Evolutionary conservation across 768 basidiomycete species (phyloP), one percentile per base, ranked within the genome.

Genomic region (Exidia glandulosa): DNA sequence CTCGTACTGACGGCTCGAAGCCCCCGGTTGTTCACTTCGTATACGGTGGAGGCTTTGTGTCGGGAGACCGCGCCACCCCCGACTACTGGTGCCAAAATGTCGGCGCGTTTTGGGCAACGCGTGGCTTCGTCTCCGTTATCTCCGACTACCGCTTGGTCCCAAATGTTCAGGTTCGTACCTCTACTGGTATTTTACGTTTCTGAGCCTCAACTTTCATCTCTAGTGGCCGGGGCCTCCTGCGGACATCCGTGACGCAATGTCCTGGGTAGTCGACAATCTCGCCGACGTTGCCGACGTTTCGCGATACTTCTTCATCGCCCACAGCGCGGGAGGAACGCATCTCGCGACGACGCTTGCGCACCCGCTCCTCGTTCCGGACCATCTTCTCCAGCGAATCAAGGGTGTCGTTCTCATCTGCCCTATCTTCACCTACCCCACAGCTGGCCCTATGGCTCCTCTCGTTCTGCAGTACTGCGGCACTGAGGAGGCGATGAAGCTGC

Each of bases 311-410:
- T 52, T 86, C 41, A 71, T 81, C 69, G 82, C 78, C 0, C 85
- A 87, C 68, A 86, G 85, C 1, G 84, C 82, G 0, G 86, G 86
- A 1, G 81, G 79, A 1, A 70, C 73, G 30, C 79, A 83, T 65
- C 64, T 76, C 47, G 69, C 77, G 3, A 77, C 82, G 19, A 62
- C 80, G 57, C 67, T 81, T 3, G 64, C 79, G 45, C 64, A 77
- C 57, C 72, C 71, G 1, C 70, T 67, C 36, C 69, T 81, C 19
- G 65, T 75, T 37, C 64, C 71, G 7, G 29, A 64, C 48, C 56
- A 70, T 27, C 56, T 76, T 10, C 70, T 72, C 10, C 55, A 65
- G 2, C 73, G 66, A 3, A 72, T 86, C 32, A 75, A 73, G 31
- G 81, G 79, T 2, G 61, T 76, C 31, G 70, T 84, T 31, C 67